Base-by-base conservation (phyloP, 352 stramenopile genomes). In the Aphanomyces cochlioides region DNA sequence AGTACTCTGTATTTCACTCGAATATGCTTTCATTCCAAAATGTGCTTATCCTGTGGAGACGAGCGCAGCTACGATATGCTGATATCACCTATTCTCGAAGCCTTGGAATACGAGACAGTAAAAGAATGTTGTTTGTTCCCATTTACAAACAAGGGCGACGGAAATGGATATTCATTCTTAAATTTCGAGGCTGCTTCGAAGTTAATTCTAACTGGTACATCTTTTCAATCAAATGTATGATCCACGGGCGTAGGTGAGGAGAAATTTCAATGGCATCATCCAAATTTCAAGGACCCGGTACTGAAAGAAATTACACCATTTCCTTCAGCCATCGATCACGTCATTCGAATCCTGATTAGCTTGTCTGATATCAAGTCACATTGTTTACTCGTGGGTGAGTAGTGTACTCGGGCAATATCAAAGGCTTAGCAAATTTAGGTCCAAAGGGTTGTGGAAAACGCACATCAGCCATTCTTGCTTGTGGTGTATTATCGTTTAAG, bases 191-290 rank as follows among this genome's bases (percentile, higher is more conserved):
- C 67, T 5, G 73, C 83, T 4, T 58, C 72, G 8, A 72, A 79
- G 0, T 65, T 91, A 1, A 87, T 89, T 60, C 66, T 78, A 13
- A 70, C 28, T 37, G 64, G 64, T 70, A 61, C 15, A 50, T 53
- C 2, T 6, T 34, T 34, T 36, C 4, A 12, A 37, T 56, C 17
- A 17, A 38, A 34, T 12, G 13, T n/a, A 63, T 63, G 19, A 63
- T 45, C 3, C n/a, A 5, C 8, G n/a, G 17, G 3, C 1, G 56
- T 75, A 7, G 80, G 79, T 0, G 81, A 90, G 39, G 83, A 91
- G 37, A 75, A 79, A 0, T 89, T 87, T 57, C 82, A 89, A 39
- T 89, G 82, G 83, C 85, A 90, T 39, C 76, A 87, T 59, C 81
- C 78, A 41, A 17, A 34, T 10, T 68, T 56, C 60, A 64, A 47